Evolutionary conservation across 2,329 filamentous ascomycete species (phyloP).

Genomic region (Zelopaecilomyces penicillatus): DNA sequence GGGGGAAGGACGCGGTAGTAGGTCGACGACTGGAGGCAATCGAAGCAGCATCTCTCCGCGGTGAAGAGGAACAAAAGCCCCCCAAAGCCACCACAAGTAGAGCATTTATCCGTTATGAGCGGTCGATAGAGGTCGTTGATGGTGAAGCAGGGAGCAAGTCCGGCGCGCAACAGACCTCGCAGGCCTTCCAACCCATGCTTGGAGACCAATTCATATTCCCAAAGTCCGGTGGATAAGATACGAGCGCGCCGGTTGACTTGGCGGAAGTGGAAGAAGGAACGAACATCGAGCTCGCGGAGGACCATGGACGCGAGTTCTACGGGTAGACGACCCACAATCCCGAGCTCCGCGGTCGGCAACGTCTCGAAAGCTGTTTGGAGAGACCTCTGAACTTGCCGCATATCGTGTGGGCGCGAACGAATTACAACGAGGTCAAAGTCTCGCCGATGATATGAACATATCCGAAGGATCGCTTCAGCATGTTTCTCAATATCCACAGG

Average conservation of each 20-base stretch:
- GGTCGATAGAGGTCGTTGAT: background rate
- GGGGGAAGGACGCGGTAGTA: background rate
- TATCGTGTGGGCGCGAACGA: background rate
- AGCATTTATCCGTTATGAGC: background rate
- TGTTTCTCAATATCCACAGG: too few relatives aligned
- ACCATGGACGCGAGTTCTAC: background rate
- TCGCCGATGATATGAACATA: background rate
- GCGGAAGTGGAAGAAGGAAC: background rate
- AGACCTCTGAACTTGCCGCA: background rate
- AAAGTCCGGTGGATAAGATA: background rate
- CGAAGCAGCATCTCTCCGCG: background rate
- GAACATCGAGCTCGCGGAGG: background rate
- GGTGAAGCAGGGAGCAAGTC: background rate
- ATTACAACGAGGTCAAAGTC: background rate
- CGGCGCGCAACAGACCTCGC: background rate
- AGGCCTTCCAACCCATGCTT: background rate
- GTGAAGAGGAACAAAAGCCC: background rate
- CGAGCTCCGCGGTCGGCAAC: background rate
- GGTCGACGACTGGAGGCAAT: too few relatives aligned
- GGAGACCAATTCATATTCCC: constrained; percentile 4
- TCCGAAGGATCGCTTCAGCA: background rate
- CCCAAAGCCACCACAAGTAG: background rate
- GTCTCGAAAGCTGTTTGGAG: background rate
- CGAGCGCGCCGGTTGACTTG: background rate
- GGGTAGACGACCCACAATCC: background rate